These are phyloP conservation scores for Serendipita sp. DNA, from an alignment of 1,284 basidiomycete genomes.

Conservation along the genomic window DNA sequence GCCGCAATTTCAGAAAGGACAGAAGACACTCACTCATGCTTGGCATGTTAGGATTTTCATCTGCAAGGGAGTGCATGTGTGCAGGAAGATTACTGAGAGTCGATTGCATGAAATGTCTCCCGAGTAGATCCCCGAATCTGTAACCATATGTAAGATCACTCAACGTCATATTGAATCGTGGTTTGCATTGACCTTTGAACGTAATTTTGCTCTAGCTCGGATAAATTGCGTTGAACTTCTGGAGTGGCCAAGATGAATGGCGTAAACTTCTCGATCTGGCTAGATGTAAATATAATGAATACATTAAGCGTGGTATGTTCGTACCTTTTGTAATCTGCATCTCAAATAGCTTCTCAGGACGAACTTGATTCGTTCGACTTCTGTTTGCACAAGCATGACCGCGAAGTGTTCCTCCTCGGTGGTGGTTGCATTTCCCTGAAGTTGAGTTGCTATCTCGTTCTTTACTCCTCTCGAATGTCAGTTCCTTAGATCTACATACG, in stretches of 20 bases:
- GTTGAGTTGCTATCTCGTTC: slow-evolving; percentile 27
- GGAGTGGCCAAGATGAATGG: slow-evolving; percentile 57
- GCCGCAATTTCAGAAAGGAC: slow-evolving; percentile 1
- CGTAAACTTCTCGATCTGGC: slow-evolving; percentile 74
- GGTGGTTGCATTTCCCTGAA: slow-evolving; percentile 63
- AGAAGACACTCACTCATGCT: slow-evolving; percentile 54
- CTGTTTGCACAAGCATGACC: slow-evolving; percentile 81
- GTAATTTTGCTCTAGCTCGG: slow-evolving; percentile 66
- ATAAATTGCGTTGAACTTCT: slow-evolving; percentile 55
- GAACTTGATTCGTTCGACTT: slow-evolving; percentile 85
- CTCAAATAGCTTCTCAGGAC: slow-evolving; percentile 76
- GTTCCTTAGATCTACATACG: slow-evolving; percentile 3
- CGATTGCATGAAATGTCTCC: slow-evolving; percentile 56
- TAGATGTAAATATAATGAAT: slow-evolving; percentile 1
- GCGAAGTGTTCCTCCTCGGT: slow-evolving; percentile 84
- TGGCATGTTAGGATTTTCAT: slow-evolving; percentile 51
- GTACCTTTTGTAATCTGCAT: slow-evolving; percentile 73
- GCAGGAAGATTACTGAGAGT: slow-evolving; percentile 70
- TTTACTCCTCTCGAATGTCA: slow-evolving; percentile 12
- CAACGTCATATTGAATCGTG: not conserved
- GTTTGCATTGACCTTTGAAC: slow-evolving; percentile 43
- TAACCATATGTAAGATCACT: not conserved
- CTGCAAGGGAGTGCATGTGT: slow-evolving; percentile 48
- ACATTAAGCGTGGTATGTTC: not conserved
- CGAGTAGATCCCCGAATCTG: slow-evolving; percentile 60